phyloP scores from a whole-genome alignment of 257 asterid species.

The Coffea eugenioides region DNA sequence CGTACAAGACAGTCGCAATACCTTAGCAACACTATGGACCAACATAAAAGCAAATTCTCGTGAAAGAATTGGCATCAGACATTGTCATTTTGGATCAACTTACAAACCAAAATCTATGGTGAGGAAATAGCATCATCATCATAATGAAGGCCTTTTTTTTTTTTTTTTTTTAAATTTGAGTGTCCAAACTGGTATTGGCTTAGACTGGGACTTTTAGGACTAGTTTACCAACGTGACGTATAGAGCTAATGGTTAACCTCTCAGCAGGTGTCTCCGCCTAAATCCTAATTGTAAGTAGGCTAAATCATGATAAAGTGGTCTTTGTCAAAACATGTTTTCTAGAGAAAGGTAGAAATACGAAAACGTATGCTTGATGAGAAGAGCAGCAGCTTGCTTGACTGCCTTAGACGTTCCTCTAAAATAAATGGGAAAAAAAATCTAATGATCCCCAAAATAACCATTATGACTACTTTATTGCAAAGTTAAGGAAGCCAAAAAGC shows the following conservation, averaged over 20 bases:
- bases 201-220: too few relatives aligned
- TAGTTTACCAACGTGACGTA: too few relatives aligned
- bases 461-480: too few relatives aligned
- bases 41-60: constrained; percentile 12
- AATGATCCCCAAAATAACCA: too few relatives aligned
- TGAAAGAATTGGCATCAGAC: constrained; percentile 11
- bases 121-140: not conserved
- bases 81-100: not conserved
- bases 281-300: not conserved
- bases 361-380: too few relatives aligned
- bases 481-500: too few relatives aligned
- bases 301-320: not conserved
- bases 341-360: not conserved
- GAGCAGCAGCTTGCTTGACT: not conserved
- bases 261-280: too few relatives aligned
- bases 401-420: too few relatives aligned
- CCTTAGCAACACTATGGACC: not conserved
- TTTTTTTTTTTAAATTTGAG: too few relatives aligned
- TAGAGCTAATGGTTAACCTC: too few relatives aligned
- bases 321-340: not conserved
- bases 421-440: too few relatives aligned
- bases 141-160: not conserved
- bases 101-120: not conserved
- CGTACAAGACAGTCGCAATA: not conserved
- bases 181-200: too few relatives aligned